Base-by-base conservation (phyloP, 176 grass and related monocot species). In the Triticum urartu region DNA sequence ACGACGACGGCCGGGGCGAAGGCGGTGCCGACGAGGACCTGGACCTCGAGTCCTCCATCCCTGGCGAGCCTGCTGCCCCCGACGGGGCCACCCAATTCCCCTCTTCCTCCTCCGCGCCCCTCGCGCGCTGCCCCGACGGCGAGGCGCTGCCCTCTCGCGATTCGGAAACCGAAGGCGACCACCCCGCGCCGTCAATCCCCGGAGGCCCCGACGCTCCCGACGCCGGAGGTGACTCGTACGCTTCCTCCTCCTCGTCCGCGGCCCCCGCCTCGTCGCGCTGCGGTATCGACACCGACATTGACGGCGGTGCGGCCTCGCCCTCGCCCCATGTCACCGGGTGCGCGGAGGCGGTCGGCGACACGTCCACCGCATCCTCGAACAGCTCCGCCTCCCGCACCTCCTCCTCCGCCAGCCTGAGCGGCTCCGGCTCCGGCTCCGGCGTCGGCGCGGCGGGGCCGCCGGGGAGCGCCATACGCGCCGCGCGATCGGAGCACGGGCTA, bases 281-380 rank as follows among this genome's bases (percentile, higher is more conserved):
- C 75, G 76, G 39, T 59, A 48, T 67, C 89, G 45, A 74, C 9
- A 38, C 43, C 34, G 89, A 22, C 6, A 38, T 34, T 25, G 89
- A 22, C n/a, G 43, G 43, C 45, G 64, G 64, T 8, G 43, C 21
- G 11, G 28, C 75, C 67, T 60, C 89, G 25, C 34, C 45, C 2
- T 62, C 68, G 5, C 48, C 50, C 26, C 68, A 75, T 36, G 76
- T 63, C 30, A 75, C 85, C 4, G 48, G 81, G 2, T 76, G 87
- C 36, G 33, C 47, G 60, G 89, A 68, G 81, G 68, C 61, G 36
- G 76, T 38, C 21, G 85, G 78, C 20, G 80, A 34, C 59, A 39
- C 81, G 13, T 87, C 85, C 68, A 80, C 81, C 14, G 81, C 89
- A 33, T 84, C 89, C 85, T 80, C 81, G 18, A 75, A 91, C 11